Evolutionary conservation across 352 stramenopile species (phyloP).

Genomic region (Pythium phragmitis): DNA sequence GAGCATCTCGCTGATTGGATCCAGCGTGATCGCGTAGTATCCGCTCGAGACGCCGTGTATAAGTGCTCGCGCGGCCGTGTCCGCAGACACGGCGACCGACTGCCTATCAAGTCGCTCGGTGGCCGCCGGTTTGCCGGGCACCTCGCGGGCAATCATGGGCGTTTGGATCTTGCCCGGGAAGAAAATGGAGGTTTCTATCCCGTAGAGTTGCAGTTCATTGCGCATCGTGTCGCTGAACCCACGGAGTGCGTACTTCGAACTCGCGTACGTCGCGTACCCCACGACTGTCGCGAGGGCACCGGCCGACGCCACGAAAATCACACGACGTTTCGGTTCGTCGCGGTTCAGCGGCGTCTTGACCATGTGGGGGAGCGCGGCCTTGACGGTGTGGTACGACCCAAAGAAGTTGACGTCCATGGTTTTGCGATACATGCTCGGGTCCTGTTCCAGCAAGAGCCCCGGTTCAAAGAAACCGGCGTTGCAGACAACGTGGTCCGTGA

Average conservation of each 20-base stretch:
- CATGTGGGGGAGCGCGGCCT: constrained; percentile 60
- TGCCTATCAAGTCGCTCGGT: constrained; percentile 9
- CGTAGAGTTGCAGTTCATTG: constrained; percentile 69
- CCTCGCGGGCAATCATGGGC: constrained; percentile 21
- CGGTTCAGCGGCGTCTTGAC: constrained; percentile 28
- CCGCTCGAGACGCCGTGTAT: constrained; percentile 48
- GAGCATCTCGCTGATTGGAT: constrained; percentile 46
- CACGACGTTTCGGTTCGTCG: constrained; percentile 32
- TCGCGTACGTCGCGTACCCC: constrained; percentile 88
- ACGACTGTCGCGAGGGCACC: constrained; percentile 56
- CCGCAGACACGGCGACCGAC: background rate
- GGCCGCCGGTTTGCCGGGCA: constrained; percentile 6
- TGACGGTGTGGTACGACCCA: constrained; percentile 52
- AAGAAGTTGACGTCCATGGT: constrained; percentile 66
- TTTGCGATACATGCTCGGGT: constrained; percentile 37
- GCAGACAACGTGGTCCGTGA: constrained; percentile 64
- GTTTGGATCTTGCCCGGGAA: constrained; percentile 82
- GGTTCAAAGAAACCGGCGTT: constrained; percentile 33
- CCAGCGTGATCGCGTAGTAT: constrained; percentile 63
- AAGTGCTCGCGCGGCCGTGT: constrained; percentile 49
- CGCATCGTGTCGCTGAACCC: constrained; percentile 89
- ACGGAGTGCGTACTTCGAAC: constrained; percentile 89
- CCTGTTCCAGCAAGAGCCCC: constrained; percentile 54
- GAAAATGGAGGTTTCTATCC: constrained; percentile 83
- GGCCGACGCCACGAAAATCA: constrained; percentile 64